Conservation (phyloP, 805 yeast species). For the Wickerhamiella cacticola region DNA sequence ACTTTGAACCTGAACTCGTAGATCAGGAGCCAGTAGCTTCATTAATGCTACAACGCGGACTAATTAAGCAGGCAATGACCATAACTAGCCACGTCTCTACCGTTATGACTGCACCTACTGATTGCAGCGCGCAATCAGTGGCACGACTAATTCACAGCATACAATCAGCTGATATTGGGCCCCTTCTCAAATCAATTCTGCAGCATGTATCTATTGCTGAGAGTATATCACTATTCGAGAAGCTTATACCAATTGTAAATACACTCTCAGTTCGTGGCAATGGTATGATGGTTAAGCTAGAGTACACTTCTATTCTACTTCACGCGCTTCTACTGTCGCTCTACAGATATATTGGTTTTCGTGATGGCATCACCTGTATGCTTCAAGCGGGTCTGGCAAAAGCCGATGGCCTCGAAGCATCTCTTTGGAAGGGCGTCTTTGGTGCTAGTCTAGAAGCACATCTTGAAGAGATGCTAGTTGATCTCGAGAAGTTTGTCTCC, state of each 20-base stretch:
- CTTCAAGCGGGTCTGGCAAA: background rate
- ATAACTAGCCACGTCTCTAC: background rate
- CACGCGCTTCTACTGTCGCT: background rate
- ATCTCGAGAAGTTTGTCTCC: background rate
- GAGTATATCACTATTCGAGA: background rate
- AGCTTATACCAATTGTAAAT: background rate
- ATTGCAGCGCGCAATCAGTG: no score
- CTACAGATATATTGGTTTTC: background rate
- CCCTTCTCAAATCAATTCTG: background rate
- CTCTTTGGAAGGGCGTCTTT: background rate
- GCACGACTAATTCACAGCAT: background rate
- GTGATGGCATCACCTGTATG: background rate
- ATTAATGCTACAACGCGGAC: background rate
- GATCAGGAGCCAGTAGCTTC: conserved; percentile 2
- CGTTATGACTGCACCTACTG: no score
- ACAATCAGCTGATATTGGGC: background rate
- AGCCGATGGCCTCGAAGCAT: conserved; percentile 1
- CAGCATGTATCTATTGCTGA: background rate
- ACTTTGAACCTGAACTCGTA: background rate
- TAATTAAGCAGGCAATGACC: background rate
- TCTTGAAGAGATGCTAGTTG: background rate
- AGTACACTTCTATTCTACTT: background rate
- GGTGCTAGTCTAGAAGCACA: background rate
- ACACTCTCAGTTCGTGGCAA: conserved; percentile 2
- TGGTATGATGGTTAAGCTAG: conserved; percentile 5